Evolutionary conservation across 2,329 filamentous ascomycete species (phyloP).

Genomic region (Acrodontium crateriforme): DNA sequence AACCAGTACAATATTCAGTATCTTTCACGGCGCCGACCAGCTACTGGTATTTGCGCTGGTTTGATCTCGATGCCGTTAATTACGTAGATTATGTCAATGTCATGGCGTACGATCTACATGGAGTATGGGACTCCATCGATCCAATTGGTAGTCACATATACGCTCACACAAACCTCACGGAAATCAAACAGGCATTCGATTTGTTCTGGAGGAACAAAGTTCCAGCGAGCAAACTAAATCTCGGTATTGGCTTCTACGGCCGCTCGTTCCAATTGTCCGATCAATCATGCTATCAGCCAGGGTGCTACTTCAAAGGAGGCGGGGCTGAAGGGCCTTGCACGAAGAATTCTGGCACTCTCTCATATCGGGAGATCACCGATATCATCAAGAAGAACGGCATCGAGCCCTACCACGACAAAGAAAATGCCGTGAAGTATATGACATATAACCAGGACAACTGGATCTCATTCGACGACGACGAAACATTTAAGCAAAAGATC

Average conservation of each 20-base stretch:
- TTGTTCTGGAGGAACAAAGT: slow-evolving; percentile 35
- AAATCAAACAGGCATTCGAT: slow-evolving; percentile 29
- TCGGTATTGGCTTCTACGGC: slow-evolving; percentile 36
- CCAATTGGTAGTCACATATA: slow-evolving; percentile 20
- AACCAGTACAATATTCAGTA: neutral
- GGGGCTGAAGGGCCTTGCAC: slow-evolving; percentile 19
- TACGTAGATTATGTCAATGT: slow-evolving; percentile 6
- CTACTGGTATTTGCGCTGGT: neutral
- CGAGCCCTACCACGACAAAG: slow-evolving; percentile 11
- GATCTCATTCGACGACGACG: slow-evolving; percentile 26
- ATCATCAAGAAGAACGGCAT: slow-evolving; percentile 13
- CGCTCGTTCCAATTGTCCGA: slow-evolving; percentile 19
- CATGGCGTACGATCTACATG: slow-evolving; percentile 11
- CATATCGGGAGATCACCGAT: slow-evolving; percentile 24
- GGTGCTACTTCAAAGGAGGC: slow-evolving; percentile 7
- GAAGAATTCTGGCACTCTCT: slow-evolving; percentile 20
- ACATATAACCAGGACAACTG: slow-evolving; percentile 24
- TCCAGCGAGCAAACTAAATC: slow-evolving; percentile 25
- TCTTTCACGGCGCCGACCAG: neutral
- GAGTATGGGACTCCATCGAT: slow-evolving; percentile 25
- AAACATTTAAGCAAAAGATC: slow-evolving; percentile 23
- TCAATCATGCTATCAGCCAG: slow-evolving; percentile 7
- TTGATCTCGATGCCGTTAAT: neutral
- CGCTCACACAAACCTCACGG: slow-evolving; percentile 34
- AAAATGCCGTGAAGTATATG: slow-evolving; percentile 22